A percentile compares a stretch with the other conserved stretches of the same genome.
These are phyloP conservation scores for Abrus pulchellus DNA, from an alignment of 306 rosid species.

Conservation along the genomic window DNA sequence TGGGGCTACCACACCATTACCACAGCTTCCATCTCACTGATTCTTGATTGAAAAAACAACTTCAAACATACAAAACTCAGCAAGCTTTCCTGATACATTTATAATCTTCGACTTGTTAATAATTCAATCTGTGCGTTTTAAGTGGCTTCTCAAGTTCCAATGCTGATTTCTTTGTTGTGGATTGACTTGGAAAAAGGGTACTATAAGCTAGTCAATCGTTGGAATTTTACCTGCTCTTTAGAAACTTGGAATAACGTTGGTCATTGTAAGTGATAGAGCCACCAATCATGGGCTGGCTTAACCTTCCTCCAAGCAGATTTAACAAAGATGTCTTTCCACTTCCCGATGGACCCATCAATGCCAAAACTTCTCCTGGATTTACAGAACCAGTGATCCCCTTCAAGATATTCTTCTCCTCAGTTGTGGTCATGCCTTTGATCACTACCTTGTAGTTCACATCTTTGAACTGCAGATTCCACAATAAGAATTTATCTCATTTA, in stretches of 20 bases:
- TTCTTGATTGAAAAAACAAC: conserved; percentile 21
- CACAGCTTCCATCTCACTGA: not conserved
- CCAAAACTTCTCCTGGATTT: conserved; percentile 94
- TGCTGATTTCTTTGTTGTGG: not conserved
- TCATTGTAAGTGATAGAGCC: conserved; percentile 92
- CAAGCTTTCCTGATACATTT: conserved; percentile 50
- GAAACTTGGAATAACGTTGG: conserved; percentile 75
- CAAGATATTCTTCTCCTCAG: conserved; percentile 77
- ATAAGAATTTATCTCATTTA: conserved; percentile 37
- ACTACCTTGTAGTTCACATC: conserved; percentile 85
- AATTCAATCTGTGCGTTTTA: not conserved
- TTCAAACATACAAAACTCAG: not conserved
- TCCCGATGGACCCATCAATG: conserved; percentile 99
- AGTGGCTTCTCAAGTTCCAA: not conserved
- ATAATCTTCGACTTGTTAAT: not conserved
- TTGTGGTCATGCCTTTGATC: conserved; percentile 72
- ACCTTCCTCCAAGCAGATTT: conserved; percentile 81
- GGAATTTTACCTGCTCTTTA: conserved; percentile 76
- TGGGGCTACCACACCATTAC: not conserved
- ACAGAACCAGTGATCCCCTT: conserved; percentile 85
- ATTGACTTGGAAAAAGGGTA: not conserved
- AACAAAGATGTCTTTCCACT: conserved; percentile 94
- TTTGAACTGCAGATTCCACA: conserved; percentile 71
- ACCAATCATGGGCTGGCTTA: conserved; percentile 52
- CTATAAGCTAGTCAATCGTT: not conserved